A percentile compares a stretch with the other conserved stretches of the same genome.
phyloP scores from a whole-genome alignment of 2,329 filamentous ascomycete species.

The Trichoderma oligosporum region DNA sequence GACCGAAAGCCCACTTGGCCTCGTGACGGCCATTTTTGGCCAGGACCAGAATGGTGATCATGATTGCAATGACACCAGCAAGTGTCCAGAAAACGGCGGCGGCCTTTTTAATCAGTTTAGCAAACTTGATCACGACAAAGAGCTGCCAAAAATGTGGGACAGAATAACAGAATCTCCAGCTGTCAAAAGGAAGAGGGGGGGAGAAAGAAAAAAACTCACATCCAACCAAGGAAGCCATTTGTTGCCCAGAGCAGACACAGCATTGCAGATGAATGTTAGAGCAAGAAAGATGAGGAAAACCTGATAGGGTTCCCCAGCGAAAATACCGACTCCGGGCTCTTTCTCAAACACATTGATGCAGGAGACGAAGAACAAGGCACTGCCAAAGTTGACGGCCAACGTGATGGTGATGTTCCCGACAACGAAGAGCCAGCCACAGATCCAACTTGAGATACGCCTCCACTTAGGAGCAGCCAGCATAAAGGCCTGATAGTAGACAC shows the following conservation, averaged over 20 bases:
- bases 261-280: conserved; percentile 61
- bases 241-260: conserved; percentile 65
- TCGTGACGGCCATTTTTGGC: conserved; percentile 64
- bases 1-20: conserved; percentile 61
- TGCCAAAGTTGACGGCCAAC: conserved; percentile 77
- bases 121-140: not conserved
- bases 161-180: conserved; percentile 14
- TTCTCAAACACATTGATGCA: conserved; percentile 55
- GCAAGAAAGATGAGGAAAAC: conserved; percentile 68
- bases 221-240: conserved; percentile 64
- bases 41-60: conserved; percentile 59
- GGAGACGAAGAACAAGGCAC: conserved; percentile 59
- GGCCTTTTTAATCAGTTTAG: conserved; percentile 44
- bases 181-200: not conserved
- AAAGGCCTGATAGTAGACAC: conserved; percentile 74
- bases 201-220: conserved; percentile 46
- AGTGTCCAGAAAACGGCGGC: conserved; percentile 74
- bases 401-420: conserved; percentile 81
- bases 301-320: conserved; percentile 57
- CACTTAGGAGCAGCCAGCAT: conserved; percentile 62
- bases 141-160: not conserved
- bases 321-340: conserved; percentile 41
- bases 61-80: conserved; percentile 62
- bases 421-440: conserved; percentile 72
- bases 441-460: conserved; percentile 63